Evolutionary conservation across 1,284 basidiomycete species (phyloP).

Genomic region (Neonothopanus nambi): DNA sequence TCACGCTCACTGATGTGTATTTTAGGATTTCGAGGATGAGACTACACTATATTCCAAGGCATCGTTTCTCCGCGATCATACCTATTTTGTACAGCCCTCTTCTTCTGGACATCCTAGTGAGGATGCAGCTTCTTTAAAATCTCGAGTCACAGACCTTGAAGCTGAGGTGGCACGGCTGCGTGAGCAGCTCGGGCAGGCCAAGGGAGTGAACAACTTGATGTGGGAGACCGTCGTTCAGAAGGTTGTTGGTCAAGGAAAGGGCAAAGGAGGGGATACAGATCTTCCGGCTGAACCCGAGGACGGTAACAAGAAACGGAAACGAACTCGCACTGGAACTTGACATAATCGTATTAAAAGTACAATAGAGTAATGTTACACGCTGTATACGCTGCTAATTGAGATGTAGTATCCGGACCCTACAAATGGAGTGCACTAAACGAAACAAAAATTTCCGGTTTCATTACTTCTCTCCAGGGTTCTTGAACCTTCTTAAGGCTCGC

Average conservation of each 20-base stretch:
- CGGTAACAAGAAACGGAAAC: not conserved
- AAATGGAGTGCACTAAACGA: no score
- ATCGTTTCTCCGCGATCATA: slow-evolving; percentile 62
- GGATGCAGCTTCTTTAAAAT: slow-evolving; percentile 44
- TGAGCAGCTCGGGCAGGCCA: slow-evolving; percentile 76
- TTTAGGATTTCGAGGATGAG: slow-evolving; percentile 32
- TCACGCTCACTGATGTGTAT: not conserved
- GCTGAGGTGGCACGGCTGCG: slow-evolving; percentile 65
- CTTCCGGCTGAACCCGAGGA: not conserved
- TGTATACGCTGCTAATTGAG: not conserved
- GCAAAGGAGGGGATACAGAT: not conserved
- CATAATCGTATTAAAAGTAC: slow-evolving; percentile 9
- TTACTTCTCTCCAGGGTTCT: slow-evolving; percentile 65
- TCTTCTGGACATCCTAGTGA: slow-evolving; percentile 27
- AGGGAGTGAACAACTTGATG: slow-evolving; percentile 86
- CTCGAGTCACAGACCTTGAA: slow-evolving; percentile 69
- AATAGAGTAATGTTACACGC: not conserved
- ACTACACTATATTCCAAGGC: slow-evolving; percentile 42
- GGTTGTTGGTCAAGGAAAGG: slow-evolving; percentile 40
- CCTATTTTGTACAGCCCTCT: slow-evolving; percentile 54
- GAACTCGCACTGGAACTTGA: not conserved
- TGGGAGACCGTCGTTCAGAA: slow-evolving; percentile 80
- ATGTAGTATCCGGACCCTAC: no score
- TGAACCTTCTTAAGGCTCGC: slow-evolving; percentile 80
- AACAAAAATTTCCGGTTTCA: not conserved